phyloP scores from a whole-genome alignment of 108 stramenopile genomes.

The Discostella stelligeroides region DNA sequence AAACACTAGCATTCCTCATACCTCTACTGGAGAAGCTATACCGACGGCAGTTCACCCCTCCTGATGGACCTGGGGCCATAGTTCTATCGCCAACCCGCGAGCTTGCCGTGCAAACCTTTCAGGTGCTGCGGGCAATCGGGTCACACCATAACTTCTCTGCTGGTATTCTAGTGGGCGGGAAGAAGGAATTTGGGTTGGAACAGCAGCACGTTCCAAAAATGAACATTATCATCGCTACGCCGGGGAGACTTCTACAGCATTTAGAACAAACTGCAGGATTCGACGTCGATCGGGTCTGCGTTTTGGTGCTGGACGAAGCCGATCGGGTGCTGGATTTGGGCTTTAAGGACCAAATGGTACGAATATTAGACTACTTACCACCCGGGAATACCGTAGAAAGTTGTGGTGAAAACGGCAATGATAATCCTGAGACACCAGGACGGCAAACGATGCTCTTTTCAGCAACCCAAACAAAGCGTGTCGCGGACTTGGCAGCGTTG shows the following conservation, averaged over 20 bases:
- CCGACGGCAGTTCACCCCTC: slow-evolving; percentile 68
- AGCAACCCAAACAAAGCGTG: slow-evolving; percentile 98
- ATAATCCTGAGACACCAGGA: slow-evolving; percentile 20
- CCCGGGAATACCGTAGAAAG: slow-evolving; percentile 37
- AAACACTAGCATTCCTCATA: slow-evolving; percentile 90
- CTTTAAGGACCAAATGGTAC: slow-evolving; percentile 93
- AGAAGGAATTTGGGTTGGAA: slow-evolving; percentile 93
- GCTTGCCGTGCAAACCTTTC: slow-evolving; percentile 98
- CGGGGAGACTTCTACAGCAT: slow-evolving; percentile 97
- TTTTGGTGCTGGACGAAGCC: slow-evolving; percentile 98
- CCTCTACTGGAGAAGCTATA: slow-evolving; percentile 89
- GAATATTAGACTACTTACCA: slow-evolving; percentile 93
- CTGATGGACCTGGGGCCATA: slow-evolving; percentile 94
- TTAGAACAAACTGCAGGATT: slow-evolving; percentile 97
- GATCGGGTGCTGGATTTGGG: slow-evolving; percentile 98
- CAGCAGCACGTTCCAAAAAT: slow-evolving; percentile 81
- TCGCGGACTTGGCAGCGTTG: slow-evolving; percentile 95
- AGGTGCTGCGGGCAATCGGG: slow-evolving; percentile 89
- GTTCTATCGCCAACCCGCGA: slow-evolving; percentile 98
- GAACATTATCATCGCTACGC: slow-evolving; percentile 96
- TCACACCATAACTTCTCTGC: slow-evolving; percentile 90
- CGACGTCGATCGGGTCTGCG: slow-evolving; percentile 80
- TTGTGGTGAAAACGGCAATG: slow-evolving; percentile 32
- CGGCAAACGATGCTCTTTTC: slow-evolving; percentile 97
- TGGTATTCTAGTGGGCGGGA: slow-evolving; percentile 96